A percentile compares a stretch with the other conserved stretches of the same genome.
Evolutionary conservation across 768 basidiomycete genomes (phyloP).

Genomic region (Suillus placidus): DNA sequence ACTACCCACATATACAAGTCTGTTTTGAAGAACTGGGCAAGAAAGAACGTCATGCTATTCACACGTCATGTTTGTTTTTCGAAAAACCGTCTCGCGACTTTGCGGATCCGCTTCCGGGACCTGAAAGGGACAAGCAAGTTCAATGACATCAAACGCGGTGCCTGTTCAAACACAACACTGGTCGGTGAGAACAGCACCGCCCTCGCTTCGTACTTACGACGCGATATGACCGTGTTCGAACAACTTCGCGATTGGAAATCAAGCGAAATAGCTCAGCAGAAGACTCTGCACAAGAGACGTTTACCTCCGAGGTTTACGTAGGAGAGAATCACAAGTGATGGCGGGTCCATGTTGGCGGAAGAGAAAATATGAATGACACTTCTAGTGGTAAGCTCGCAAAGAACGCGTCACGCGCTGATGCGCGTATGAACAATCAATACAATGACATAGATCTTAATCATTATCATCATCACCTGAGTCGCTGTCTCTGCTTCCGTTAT

Average conservation of each 20-base stretch:
- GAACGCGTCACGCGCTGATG: neutral
- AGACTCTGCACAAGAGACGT: too few species aligned
- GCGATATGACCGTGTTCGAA: neutral
- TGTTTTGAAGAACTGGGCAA: neutral
- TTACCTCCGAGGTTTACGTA: neutral
- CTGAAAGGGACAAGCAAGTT: neutral
- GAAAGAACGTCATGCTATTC: neutral
- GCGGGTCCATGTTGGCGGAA: neutral
- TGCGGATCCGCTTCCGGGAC: neutral
- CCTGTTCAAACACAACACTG: neutral
- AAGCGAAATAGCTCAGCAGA: neutral
- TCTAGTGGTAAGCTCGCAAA: neutral
- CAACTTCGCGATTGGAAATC: neutral
- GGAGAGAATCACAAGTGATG: neutral
- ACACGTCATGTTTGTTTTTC: neutral
- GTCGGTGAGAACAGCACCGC: neutral
- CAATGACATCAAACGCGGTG: neutral
- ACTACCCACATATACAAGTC: neutral
- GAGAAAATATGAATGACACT: neutral
- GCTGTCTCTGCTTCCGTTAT: slow-evolving; percentile 22
- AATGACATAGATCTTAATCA: slow-evolving; percentile 12
- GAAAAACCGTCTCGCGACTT: neutral
- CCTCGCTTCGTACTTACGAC: neutral
- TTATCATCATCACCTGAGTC: slow-evolving; percentile 31
- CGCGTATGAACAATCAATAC: neutral